Evolutionary conservation across 768 basidiomycete species (phyloP).

Genomic region (Dentipellis sp.): DNA sequence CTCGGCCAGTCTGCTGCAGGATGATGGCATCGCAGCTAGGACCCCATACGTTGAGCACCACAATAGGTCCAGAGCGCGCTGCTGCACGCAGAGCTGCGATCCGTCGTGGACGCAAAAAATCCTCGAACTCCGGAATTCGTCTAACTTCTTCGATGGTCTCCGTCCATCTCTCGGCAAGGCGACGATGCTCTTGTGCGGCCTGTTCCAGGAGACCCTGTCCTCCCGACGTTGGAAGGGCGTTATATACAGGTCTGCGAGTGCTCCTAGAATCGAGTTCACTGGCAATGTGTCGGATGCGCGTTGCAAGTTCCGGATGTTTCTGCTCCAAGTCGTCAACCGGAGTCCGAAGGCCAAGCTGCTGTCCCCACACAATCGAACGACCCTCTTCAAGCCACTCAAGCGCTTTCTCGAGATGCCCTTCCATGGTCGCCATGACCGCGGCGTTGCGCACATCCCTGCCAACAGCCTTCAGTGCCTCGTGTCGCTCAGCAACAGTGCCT

Average conservation of each 20-base stretch:
- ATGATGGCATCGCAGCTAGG: not conserved
- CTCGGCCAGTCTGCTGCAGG: not conserved
- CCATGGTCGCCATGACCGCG: not conserved
- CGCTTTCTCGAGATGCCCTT: not conserved
- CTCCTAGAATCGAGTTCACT: not conserved
- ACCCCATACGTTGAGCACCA: not conserved
- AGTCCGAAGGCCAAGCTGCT: not conserved
- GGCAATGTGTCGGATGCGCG: not conserved
- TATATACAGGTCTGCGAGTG: not conserved
- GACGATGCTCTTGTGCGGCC: not conserved
- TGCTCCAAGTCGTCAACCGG: not conserved
- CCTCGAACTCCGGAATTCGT: not conserved
- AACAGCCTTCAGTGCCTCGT: not conserved
- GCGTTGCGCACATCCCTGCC: not conserved
- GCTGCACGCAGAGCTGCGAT: not conserved
- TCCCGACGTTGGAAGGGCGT: not conserved
- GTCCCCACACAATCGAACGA: constrained; percentile 5
- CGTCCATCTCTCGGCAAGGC: not conserved
- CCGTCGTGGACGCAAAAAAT: not conserved
- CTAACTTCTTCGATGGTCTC: not conserved
- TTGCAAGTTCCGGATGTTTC: not conserved
- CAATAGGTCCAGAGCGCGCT: not conserved
- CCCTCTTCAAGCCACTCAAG: constrained; percentile 4
- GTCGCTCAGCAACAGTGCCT: not conserved
- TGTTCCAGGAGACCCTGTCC: not conserved